Conservation (phyloP, 257 asterid species). For the Penstemon davidsonii region DNA sequence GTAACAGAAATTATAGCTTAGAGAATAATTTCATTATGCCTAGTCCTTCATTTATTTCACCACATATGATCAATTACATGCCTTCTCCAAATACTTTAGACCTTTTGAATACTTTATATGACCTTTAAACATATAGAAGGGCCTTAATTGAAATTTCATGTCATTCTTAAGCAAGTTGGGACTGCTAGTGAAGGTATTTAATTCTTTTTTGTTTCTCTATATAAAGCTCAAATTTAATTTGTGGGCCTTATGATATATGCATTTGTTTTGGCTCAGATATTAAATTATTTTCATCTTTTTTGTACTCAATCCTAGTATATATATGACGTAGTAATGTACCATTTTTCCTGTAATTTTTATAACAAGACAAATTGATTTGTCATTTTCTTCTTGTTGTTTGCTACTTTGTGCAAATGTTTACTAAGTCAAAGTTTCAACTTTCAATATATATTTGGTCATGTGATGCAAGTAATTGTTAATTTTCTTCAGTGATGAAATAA, state of each 20-base stretch:
- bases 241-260: constrained; percentile 24
- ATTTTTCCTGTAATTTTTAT: neutral
- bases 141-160: neutral
- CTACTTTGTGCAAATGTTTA: neutral
- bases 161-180: constrained; percentile 10
- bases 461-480: neutral
- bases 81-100: constrained; percentile 54
- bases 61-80: constrained; percentile 18
- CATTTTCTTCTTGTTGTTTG: neutral
- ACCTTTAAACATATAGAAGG: constrained; percentile 19
- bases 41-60: constrained; percentile 56
- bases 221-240: neutral
- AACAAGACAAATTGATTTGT: neutral
- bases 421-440: neutral
- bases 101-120: constrained; percentile 46
- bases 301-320: neutral
- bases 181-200: constrained; percentile 10
- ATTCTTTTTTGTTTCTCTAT: constrained; percentile 1
- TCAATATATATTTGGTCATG: neutral
- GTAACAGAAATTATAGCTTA: constrained; percentile 30
- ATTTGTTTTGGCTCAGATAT: constrained; percentile 1
- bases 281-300: neutral
- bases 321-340: neutral
- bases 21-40: constrained; percentile 40
- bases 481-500: too few species aligned